Base-by-base conservation (phyloP, 352 stramenopile species). In the Phytophthora boehmeriae region DNA sequence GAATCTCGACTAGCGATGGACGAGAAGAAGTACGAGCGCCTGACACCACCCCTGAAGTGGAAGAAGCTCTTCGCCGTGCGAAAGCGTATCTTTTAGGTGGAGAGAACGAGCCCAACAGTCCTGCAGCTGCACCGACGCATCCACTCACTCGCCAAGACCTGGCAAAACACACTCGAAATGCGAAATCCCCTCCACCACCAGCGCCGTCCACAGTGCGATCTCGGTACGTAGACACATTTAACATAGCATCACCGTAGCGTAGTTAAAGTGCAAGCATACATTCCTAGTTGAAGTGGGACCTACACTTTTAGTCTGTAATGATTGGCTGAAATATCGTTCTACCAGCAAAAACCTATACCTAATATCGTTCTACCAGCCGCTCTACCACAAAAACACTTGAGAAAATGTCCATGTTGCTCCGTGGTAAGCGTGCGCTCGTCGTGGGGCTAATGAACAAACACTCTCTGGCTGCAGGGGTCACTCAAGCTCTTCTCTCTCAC, bases 391-490 rank as follows among this genome's bases (percentile, higher is more conserved):
- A 30, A 30, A 30, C 6, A 30, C 25, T 6, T 8, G 25, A 30
- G 25, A 39, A 43, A 11, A 66, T 70, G 39, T 20, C 44, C 6
- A 68, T 55, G 66, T 39, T 88, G 60, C 71, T 93, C 20, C 59
- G 38, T 16, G 86, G 83, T 25, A 92, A 91, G 66, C 76, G 77
- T 45, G 83, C 82, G 53, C 68, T 98, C 13, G 79, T 98, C 5
- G 87, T 97, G 52, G 92, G 92, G 22, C 75, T 97, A 16, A 86
- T 95, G 48, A 98, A 97, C 73, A 90, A 95, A 51, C 76, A 96
- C 58, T 97, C 90, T 36, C 73, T 98, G 20, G 92, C 90, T 8
- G 86, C 86, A 36, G 68, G 71, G 28, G 76, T 92, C 57, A 83
- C 89, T 5, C 76, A 89, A 43, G 66, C 82, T 8, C 76, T 97